Conservation (phyloP, 2,329 filamentous ascomycete genomes). For the Aspergillus awamori region DNA sequence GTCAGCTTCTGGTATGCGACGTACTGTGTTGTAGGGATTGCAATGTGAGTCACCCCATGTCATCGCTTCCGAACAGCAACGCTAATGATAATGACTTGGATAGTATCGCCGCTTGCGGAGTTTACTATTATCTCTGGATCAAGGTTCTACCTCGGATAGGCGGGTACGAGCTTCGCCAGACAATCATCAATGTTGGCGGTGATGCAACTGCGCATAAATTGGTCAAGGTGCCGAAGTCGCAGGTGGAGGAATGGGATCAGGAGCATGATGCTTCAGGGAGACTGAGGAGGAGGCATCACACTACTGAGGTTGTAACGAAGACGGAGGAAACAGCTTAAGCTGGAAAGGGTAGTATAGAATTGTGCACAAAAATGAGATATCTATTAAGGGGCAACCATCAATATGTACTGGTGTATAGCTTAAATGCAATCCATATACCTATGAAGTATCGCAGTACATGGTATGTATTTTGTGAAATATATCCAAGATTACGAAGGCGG, state of each 20-base stretch:
- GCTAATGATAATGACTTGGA: neutral
- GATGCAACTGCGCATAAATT: slow-evolving; percentile 54
- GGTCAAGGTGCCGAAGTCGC: slow-evolving; percentile 55
- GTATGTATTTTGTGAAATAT: too few relatives aligned
- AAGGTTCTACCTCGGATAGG: slow-evolving; percentile 56
- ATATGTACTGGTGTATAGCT: too few relatives aligned
- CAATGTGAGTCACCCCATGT: slow-evolving; percentile 54
- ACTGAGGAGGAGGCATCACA: slow-evolving; percentile 14
- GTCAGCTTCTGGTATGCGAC: slow-evolving; percentile 76
- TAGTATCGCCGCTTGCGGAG: slow-evolving; percentile 55
- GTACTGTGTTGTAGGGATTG: slow-evolving; percentile 67
- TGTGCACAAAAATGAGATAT: too few relatives aligned
- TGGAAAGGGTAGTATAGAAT: too few relatives aligned
- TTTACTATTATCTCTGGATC: slow-evolving; percentile 65
- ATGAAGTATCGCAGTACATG: too few relatives aligned
- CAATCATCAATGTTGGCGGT: slow-evolving; percentile 56
- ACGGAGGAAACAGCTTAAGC: neutral
- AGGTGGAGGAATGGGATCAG: slow-evolving; percentile 61
- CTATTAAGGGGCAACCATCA: too few relatives aligned
- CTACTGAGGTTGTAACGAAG: slow-evolving; percentile 16
- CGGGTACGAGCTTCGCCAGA: slow-evolving; percentile 60
- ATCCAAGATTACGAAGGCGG: too few relatives aligned
- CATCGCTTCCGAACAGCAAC: neutral
- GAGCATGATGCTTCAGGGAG: slow-evolving; percentile 56
- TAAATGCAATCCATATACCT: too few relatives aligned